Conservation (phyloP, 352 stramenopile species). For the Thraustotheca clavata region DNA sequence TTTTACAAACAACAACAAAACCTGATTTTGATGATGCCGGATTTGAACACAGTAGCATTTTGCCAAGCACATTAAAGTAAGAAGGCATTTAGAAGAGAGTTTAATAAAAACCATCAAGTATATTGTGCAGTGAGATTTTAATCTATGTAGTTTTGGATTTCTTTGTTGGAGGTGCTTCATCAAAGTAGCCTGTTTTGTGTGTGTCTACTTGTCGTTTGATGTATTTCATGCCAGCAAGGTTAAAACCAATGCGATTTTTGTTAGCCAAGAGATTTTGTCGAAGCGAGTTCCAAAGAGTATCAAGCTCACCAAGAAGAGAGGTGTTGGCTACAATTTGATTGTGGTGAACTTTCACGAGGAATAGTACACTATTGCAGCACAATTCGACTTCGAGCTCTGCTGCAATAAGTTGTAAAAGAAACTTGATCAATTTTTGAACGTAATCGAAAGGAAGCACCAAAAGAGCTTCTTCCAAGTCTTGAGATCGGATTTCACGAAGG, state of each 20-base stretch:
- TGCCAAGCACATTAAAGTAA: too few relatives aligned
- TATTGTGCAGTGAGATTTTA: neutral
- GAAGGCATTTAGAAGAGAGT: too few relatives aligned
- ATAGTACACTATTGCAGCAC: slow-evolving; percentile 73
- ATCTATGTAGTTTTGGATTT: slow-evolving; percentile 18
- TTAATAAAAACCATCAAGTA: neutral
- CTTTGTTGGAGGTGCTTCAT: slow-evolving; percentile 40
- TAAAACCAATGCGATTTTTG: slow-evolving; percentile 84
- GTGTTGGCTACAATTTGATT: slow-evolving; percentile 62
- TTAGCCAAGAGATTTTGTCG: slow-evolving; percentile 58
- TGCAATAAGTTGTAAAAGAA: slow-evolving; percentile 87
- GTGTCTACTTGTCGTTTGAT: slow-evolving; percentile 80
- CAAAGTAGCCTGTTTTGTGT: slow-evolving; percentile 62
- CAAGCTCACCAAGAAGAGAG: slow-evolving; percentile 61
- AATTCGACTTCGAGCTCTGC: slow-evolving; percentile 89
- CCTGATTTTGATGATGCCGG: too few relatives aligned
- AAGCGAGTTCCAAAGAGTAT: slow-evolving; percentile 71
- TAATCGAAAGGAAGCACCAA: slow-evolving; percentile 96
- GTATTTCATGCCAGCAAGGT: slow-evolving; percentile 80
- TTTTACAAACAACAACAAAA: too few relatives aligned
- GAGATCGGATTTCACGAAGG: slow-evolving; percentile 85
- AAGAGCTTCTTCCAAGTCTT: slow-evolving; percentile 96
- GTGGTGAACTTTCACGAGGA: slow-evolving; percentile 71
- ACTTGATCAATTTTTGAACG: slow-evolving; percentile 89
- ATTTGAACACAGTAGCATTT: too few relatives aligned